Conservation (phyloP, 2,329 filamentous ascomycete species). For the Aureobasidium sp. region DNA sequence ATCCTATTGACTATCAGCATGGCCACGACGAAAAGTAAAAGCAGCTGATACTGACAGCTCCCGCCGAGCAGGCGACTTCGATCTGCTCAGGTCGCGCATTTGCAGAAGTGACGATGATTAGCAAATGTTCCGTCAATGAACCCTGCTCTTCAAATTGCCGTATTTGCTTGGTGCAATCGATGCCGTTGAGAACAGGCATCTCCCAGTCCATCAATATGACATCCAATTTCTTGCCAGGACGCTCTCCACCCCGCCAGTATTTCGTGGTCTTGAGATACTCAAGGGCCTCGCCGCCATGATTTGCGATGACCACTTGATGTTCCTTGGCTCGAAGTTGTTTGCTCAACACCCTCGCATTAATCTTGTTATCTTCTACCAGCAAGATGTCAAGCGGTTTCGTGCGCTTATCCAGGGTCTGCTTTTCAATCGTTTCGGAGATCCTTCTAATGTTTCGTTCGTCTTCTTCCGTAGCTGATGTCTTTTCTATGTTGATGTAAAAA, state of each 20-base stretch:
- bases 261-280: conserved; percentile 17
- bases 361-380: conserved; percentile 24
- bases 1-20: conserved; percentile 1
- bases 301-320: conserved; percentile 19
- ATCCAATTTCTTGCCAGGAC: background rate
- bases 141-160: conserved; percentile 58
- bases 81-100: conserved; percentile 71
- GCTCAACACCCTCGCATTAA: conserved; percentile 23
- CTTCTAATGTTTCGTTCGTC: background rate
- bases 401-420: background rate
- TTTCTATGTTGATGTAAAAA: conserved; percentile 46
- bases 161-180: conserved; percentile 62
- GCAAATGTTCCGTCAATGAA: conserved; percentile 56
- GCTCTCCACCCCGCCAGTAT: background rate
- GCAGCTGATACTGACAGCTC: conserved; percentile 44
- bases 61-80: conserved; percentile 59
- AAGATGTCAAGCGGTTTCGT: conserved; percentile 5
- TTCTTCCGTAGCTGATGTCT: background rate
- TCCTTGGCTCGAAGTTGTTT: conserved; percentile 22
- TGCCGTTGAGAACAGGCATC: conserved; percentile 77
- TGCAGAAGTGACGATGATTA: conserved; percentile 71
- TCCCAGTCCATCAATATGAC: conserved; percentile 73
- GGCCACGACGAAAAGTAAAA: too few species aligned
- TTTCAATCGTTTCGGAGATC: background rate
- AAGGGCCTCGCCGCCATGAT: conserved; percentile 23